Evolutionary conservation across 2,329 filamentous ascomycete species (phyloP).

Genomic region (Cordyceps militaris): DNA sequence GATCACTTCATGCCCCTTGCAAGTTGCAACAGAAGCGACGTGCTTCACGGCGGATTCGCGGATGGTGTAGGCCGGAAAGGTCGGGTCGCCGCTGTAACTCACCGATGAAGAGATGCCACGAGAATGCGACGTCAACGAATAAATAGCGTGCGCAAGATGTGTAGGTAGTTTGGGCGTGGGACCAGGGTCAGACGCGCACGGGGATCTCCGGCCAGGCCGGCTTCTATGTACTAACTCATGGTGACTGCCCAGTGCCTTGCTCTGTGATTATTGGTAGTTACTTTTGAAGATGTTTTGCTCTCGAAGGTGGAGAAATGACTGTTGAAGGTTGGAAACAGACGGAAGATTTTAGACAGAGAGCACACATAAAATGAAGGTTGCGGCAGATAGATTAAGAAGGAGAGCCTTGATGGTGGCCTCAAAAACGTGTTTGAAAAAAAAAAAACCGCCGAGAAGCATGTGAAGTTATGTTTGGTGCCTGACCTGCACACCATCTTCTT

Average conservation of each 20-base stretch:
- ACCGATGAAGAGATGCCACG: too few species aligned
- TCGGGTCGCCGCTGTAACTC: slow-evolving; percentile 1
- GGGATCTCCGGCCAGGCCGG: background rate
- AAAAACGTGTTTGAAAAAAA: background rate
- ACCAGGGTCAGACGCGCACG: background rate
- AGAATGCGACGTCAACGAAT: too few species aligned
- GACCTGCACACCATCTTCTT: background rate
- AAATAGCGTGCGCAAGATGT: background rate
- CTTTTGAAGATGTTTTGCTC: background rate
- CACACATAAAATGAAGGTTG: too few species aligned
- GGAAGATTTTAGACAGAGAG: background rate
- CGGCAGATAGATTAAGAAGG: background rate
- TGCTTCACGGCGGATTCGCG: background rate
- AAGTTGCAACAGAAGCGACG: background rate
- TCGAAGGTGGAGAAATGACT: background rate
- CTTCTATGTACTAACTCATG: background rate
- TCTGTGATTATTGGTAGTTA: background rate
- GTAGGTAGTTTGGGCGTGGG: background rate
- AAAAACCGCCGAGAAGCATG: slow-evolving; percentile 1
- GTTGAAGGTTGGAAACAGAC: background rate
- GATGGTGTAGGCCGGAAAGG: background rate
- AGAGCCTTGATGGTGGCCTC: background rate
- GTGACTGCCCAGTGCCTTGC: background rate
- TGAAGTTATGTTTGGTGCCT: slow-evolving; percentile 3
- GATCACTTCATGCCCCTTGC: background rate